Evolutionary conservation across 2,329 filamentous ascomycete species (phyloP), one percentile per base, ranked within the genome.

Genomic region (Knoxdaviesia capensis): DNA sequence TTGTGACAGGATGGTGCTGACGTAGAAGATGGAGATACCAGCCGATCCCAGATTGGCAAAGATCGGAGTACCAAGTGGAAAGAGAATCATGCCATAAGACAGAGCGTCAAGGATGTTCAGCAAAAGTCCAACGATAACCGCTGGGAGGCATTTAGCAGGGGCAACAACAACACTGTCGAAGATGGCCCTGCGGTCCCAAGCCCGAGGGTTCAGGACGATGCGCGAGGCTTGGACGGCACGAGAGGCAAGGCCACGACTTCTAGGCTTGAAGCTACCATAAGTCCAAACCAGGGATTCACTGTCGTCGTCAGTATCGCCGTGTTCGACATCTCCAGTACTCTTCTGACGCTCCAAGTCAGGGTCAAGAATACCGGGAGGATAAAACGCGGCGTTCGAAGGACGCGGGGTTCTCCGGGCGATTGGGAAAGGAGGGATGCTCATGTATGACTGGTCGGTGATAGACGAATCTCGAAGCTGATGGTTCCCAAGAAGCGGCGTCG

Each of bases 21-120:
- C 83, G 57, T 96, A 98, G 62, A 96, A 98, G 60, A 98, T 94
- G 1, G 90, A 94, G 43, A 98, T 94, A 29, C 90, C 90, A 44
- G 94, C 88, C 1, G 88, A 79, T 2, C 88, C 90, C 6, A 96
- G 73, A 47, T 80, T 71, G 31, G 80, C 74, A 56, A 98, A 98
- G 20, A 94, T 71, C 6, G 83, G 75, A 47, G 83, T 80, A 6
- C 88, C 87, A 1, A 98, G 68, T 0, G 90, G 90, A 49, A 98
- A 98, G 8, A 98, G 62, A 52, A 94, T 94, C 63, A 56, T 60
- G 70, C 82, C 90, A 53, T 98, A 98, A 3, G 88, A 96, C 36
- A 98, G 62, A 5, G 87, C 90, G 63, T 98, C 90, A 20, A 98
- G 66, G 38, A 98, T 80, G 50, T 98, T 98, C 11, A 98, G 71